phyloP scores from a whole-genome alignment of 1,139 yeast genomes.

The Meyerozyma athensensis region DNA sequence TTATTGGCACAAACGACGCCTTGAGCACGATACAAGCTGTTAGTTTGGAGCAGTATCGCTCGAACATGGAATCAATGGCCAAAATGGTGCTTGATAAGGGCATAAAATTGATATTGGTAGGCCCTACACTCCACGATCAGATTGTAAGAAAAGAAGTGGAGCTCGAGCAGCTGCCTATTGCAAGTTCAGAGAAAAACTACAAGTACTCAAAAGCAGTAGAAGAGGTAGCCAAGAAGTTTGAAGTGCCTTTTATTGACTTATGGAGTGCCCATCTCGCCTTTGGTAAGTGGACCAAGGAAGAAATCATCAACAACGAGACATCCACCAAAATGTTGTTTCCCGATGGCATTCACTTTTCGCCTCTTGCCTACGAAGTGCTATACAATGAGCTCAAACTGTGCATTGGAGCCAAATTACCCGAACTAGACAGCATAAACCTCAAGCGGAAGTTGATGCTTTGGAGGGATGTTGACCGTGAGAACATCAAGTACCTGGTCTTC shows the following conservation, averaged over 20 bases:
- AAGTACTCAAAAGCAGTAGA: conserved; percentile 48
- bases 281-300: conserved; percentile 17
- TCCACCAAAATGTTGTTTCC: conserved; percentile 17
- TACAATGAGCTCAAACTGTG: conserved; percentile 36
- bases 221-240: conserved; percentile 37
- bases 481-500: not conserved
- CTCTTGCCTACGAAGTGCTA: conserved; percentile 53
- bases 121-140: conserved; percentile 58
- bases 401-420: conserved; percentile 44
- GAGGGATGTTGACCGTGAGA: conserved; percentile 23
- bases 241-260: conserved; percentile 52
- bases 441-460: conserved; percentile 31
- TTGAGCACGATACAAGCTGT: conserved; percentile 49
- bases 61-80: conserved; percentile 43
- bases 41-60: conserved; percentile 40
- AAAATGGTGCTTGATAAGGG: conserved; percentile 29
- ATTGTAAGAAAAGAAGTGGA: conserved; percentile 5
- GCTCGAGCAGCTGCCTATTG: not conserved
- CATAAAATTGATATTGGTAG: conserved; percentile 51
- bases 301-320: conserved; percentile 12
- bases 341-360: conserved; percentile 71
- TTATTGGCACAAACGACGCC: conserved; percentile 79
- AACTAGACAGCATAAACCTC: conserved; percentile 35
- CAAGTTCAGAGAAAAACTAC: conserved; percentile 20
- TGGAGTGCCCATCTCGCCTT: conserved; percentile 37